Evolutionary conservation across 1,284 basidiomycete species (phyloP).

Genomic region (Heterobasidion occidentale): DNA sequence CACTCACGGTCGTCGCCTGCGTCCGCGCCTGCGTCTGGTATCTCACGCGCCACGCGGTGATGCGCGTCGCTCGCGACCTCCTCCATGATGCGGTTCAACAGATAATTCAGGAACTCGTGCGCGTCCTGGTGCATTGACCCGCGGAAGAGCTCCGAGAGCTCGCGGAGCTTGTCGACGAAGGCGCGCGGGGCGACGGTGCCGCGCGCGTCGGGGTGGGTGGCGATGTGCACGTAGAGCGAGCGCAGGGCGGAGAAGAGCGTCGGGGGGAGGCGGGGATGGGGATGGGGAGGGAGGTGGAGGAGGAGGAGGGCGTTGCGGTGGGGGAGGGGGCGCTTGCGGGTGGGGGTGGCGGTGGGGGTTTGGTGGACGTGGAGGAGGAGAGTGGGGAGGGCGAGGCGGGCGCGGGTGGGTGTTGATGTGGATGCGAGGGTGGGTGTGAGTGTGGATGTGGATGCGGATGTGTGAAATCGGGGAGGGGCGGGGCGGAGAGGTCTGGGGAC

Average conservation of each 20-base stretch:
- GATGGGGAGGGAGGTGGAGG: constrained; percentile 15
- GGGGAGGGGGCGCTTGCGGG: constrained; percentile 23
- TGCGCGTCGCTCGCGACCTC: constrained; percentile 76
- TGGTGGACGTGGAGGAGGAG: constrained; percentile 16
- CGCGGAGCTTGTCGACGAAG: constrained; percentile 86
- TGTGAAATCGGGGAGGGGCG: background rate
- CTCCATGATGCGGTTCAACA: constrained; percentile 90
- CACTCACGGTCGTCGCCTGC: constrained; percentile 45
- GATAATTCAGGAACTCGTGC: constrained; percentile 94
- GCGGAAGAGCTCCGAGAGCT: constrained; percentile 82
- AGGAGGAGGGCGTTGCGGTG: constrained; percentile 35
- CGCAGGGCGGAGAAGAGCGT: constrained; percentile 87
- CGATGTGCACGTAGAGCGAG: constrained; percentile 83
- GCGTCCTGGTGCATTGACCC: constrained; percentile 91
- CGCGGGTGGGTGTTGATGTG: constrained; percentile 12
- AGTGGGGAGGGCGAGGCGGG: constrained; percentile 15
- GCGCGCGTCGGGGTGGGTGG: constrained; percentile 64
- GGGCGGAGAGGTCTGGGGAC: constrained; percentile 37
- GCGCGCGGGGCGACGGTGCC: constrained; percentile 83
- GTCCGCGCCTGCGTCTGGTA: constrained; percentile 16
- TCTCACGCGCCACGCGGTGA: constrained; percentile 16
- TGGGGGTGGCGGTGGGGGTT: constrained; percentile 21
- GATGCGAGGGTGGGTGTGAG: constrained; percentile 17
- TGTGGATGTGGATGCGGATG: constrained; percentile 10
- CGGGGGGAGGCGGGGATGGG: constrained; percentile 56